phyloP scores from a whole-genome alignment of 371 early-diverging fungal species.

The Chytridiales sp. region DNA sequence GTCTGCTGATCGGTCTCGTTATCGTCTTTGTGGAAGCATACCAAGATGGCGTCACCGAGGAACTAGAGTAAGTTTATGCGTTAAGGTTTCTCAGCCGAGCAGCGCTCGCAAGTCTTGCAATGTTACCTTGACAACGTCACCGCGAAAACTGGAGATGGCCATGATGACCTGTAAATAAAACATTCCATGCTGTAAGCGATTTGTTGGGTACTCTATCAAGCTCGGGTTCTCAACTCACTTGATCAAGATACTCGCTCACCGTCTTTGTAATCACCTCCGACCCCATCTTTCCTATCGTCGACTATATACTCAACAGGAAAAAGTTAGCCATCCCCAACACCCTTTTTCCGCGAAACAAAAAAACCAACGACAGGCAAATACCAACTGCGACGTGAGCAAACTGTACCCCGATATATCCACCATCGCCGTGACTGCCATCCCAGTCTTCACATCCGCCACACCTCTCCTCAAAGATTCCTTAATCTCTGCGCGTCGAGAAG shows the following conservation, averaged over 20 bases:
- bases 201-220: not conserved
- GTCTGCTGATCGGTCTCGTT: not conserved
- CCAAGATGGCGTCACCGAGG: slow-evolving; percentile 8
- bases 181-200: too few relatives aligned
- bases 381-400: not conserved
- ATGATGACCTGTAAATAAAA: not conserved
- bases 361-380: not conserved
- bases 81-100: not conserved
- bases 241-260: not conserved
- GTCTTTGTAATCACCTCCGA: slow-evolving; percentile 1
- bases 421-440: slow-evolving; percentile 9
- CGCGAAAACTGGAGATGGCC: not conserved
- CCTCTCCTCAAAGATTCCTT: too few relatives aligned
- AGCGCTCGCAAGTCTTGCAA: not conserved
- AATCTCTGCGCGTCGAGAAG: too few relatives aligned
- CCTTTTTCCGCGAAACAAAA: too few relatives aligned
- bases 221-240: not conserved
- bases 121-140: slow-evolving; percentile 12
- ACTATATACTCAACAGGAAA: too few relatives aligned
- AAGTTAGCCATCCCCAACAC: too few relatives aligned
- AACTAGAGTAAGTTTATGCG: not conserved
- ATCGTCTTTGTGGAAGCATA: not conserved
- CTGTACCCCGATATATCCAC: slow-evolving; percentile 7
- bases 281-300: slow-evolving; percentile 4
- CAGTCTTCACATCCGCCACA: too few relatives aligned